Base-by-base conservation (phyloP, 2,329 filamentous ascomycete species). In the Pezicula carpinea region DNA sequence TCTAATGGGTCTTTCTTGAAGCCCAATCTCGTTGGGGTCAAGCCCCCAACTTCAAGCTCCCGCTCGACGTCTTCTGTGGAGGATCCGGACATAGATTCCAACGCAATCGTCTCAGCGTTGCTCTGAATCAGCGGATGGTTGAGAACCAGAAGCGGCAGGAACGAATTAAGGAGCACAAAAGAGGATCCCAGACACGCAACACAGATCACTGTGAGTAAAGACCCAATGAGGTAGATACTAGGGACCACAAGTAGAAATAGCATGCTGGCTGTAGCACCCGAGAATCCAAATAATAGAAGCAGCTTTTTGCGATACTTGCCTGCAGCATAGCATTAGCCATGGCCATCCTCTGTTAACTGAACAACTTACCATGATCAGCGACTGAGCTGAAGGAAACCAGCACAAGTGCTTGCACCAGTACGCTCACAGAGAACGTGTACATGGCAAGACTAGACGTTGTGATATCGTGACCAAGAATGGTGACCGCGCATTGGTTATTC, bases 391-490 rank as follows among this genome's bases (percentile, higher is more conserved):
- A 96, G 63, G 89, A 95, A 53, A 99, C 89, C 35, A 99, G 91
- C 26, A 96, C 71, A 21, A 97, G 69, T 1, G 90, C 87, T 64
- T 97, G 92, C 7, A 96, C 67, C 21, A 96, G 69, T 1, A 97
- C 92, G 61, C 89, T 95, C 60, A 93, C 72, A 48, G 90, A 95
- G 68, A 97, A 97, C 1, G 90, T 96, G 69, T 97, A 97, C 89
- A 97, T 95, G 63, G 90, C 91, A 66, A 96, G 96, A 67, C 88
- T 95, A 31, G 92, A 90, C 1, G 92, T 96, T 66, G 96, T 97
- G 69, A 97, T 83, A 59, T 95, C 85, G 45, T 85, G 65, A 10
- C 91, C 92, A 26, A 95, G 72, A 2, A 96, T 74, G 51, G 83
- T 79, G 49, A 97, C 82, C 47, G 97, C 73, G 63, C 92, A 99